phyloP scores from a whole-genome alignment of 805 yeast genomes.

The Barnettozyma sucrosica region DNA sequence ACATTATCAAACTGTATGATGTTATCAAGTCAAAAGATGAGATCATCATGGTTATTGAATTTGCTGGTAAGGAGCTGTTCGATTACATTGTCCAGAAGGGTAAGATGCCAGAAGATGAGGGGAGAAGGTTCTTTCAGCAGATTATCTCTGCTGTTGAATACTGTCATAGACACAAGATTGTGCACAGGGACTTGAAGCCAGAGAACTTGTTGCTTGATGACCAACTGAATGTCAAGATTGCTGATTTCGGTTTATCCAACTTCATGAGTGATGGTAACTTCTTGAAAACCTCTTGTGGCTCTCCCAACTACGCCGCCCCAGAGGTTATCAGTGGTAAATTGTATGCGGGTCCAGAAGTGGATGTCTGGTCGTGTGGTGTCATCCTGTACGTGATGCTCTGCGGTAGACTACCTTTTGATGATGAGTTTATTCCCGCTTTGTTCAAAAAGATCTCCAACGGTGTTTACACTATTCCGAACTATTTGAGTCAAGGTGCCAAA shows the following conservation, averaged over 20 bases:
- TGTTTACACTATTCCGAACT: conserved; percentile 85
- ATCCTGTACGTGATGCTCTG: conserved; percentile 92
- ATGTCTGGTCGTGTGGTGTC: conserved; percentile 97
- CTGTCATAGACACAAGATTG: conserved; percentile 94
- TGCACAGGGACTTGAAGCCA: conserved; percentile 94
- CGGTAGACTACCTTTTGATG: conserved; percentile 93
- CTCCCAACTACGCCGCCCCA: conserved; percentile 97
- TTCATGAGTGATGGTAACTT: conserved; percentile 98
- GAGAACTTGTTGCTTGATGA: conserved; percentile 89
- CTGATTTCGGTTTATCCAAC: conserved; percentile 91
- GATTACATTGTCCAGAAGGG: conserved; percentile 95
- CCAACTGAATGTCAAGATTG: conserved; percentile 86
- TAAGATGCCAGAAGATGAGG: conserved; percentile 86
- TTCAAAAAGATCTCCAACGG: conserved; percentile 92
- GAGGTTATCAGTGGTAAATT: conserved; percentile 92
- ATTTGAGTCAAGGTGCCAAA: conserved; percentile 80
- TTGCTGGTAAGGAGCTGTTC: conserved; percentile 92
- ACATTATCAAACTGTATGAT: conserved; percentile 90
- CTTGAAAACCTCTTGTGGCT: conserved; percentile 90
- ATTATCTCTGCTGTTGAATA: conserved; percentile 95
- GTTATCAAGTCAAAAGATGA: conserved; percentile 94
- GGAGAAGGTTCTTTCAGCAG: conserved; percentile 90
- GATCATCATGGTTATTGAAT: conserved; percentile 95
- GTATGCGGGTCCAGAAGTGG: conserved; percentile 97
- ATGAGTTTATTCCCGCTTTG: conserved; percentile 89